Base-by-base conservation (phyloP, 352 stramenopile genomes). In the Globisporangium cederbergense region DNA sequence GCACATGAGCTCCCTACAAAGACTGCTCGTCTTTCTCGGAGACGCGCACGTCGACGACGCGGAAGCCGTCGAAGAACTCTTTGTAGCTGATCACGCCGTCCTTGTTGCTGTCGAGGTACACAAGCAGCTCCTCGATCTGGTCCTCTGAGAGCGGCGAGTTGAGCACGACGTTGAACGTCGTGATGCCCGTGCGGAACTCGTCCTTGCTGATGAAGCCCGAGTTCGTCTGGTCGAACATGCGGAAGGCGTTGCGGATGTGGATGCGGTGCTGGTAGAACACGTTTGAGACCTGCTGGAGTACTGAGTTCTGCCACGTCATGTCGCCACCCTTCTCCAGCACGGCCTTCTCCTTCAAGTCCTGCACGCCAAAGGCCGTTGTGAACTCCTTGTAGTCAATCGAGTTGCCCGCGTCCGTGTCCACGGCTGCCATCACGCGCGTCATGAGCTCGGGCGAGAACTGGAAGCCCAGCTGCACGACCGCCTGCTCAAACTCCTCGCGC, bases 381-480 rank as follows among this genome's bases (percentile, higher is more conserved):
- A 98, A 98, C 72, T 98, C 92, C 65, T 95, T 92, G 79, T 96
- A 97, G 69, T 95, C 93, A 66, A 98, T 96, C 58, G 83, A 90
- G 57, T 92, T 76, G 55, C 89, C 90, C 1, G 81, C 84, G 66
- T 97, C 92, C 25, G 81, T 90, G 72, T 98, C 92, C 49, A 98
- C 87, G 0, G 85, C 89, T 10, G 72, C 67, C 76, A 96, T 91
- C 61, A 97, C 74, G n/a, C 83, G 85, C 40, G 77, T 67, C 68
- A 93, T 75, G 20, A 95, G 63, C 34, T 78, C 72, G 0, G 67
- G 25, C 2, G 71, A 67, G 57, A 96, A 91, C 11, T 54, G 46
- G 42, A 96, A 90, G 10, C 82, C 82, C 16, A 96, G 68, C 58
- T 93, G 68, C 45, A 72, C 36, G 4, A 96, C 57, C n/a, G 88